These are phyloP conservation scores for Termitomyces sp. DNA, from an alignment of 768 basidiomycete species.

Conservation along the genomic window DNA sequence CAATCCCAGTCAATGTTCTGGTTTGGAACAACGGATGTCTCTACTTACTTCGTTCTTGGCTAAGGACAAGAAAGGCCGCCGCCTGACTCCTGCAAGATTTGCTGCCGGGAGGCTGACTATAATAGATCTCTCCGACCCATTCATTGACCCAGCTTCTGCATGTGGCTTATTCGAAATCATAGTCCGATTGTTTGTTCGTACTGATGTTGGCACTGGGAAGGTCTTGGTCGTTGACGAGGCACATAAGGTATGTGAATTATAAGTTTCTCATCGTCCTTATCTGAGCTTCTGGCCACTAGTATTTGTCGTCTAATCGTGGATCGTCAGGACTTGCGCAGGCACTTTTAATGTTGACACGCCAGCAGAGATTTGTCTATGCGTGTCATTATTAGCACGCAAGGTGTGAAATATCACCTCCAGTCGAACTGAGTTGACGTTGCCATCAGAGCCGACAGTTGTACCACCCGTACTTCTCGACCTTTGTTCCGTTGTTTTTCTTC, in stretches of 20 bases:
- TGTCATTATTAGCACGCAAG: slow-evolving; percentile 72
- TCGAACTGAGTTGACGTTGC: background rate
- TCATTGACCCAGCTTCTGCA: slow-evolving; percentile 62
- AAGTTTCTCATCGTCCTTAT: background rate
- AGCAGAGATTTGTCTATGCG: slow-evolving; percentile 68
- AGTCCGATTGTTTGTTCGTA: slow-evolving; percentile 57
- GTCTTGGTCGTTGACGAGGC: slow-evolving; percentile 73
- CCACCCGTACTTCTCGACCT: slow-evolving; percentile 64
- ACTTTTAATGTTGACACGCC: slow-evolving; percentile 54
- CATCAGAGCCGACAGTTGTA: slow-evolving; percentile 64
- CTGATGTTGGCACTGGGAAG: slow-evolving; percentile 57
- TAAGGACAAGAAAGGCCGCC: slow-evolving; percentile 8
- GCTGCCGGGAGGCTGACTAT: slow-evolving; percentile 56
- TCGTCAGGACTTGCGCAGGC: slow-evolving; percentile 53
- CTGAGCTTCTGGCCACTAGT: slow-evolving; percentile 31
- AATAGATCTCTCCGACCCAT: slow-evolving; percentile 68
- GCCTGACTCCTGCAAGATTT: slow-evolving; percentile 33
- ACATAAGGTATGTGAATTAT: slow-evolving; percentile 47
- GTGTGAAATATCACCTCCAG: slow-evolving; percentile 22
- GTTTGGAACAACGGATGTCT: slow-evolving; percentile 60
- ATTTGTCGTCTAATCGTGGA: slow-evolving; percentile 43
- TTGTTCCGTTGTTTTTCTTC: slow-evolving; percentile 60
- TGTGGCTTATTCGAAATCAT: slow-evolving; percentile 71
- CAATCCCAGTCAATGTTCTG: slow-evolving; percentile 48
- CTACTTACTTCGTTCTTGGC: slow-evolving; percentile 57